phyloP scores from a whole-genome alignment of 2,329 filamentous ascomycete species.

The Apiospora rasikravindrae region DNA sequence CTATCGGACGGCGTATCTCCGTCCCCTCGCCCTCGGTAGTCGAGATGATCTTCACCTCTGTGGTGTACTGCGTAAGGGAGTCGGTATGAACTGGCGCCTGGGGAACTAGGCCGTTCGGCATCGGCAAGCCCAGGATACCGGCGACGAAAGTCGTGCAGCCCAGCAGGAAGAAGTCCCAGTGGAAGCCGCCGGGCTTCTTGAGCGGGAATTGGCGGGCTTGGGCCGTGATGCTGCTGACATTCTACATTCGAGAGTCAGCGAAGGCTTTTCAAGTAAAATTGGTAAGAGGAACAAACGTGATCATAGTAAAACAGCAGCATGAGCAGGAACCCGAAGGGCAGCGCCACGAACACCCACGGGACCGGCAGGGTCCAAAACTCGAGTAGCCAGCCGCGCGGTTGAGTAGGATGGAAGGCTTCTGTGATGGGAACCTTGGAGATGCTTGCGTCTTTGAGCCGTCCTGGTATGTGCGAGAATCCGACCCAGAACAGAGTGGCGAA shows the following conservation, averaged over 20 bases:
- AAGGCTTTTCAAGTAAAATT: neutral
- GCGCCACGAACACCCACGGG: slow-evolving; percentile 57
- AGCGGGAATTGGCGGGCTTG: slow-evolving; percentile 62
- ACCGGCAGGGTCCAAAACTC: slow-evolving; percentile 57
- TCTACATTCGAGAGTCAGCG: slow-evolving; percentile 32
- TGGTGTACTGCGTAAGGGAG: slow-evolving; percentile 50
- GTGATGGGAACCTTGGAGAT: slow-evolving; percentile 48
- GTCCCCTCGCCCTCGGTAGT: slow-evolving; percentile 46
- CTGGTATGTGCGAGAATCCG: slow-evolving; percentile 57
- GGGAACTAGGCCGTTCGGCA: slow-evolving; percentile 64
- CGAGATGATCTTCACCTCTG: slow-evolving; percentile 45
- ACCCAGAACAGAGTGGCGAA: slow-evolving; percentile 60
- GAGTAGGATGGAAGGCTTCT: slow-evolving; percentile 52
- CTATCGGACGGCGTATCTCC: slow-evolving; percentile 49
- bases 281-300: slow-evolving; percentile 45
- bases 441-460: slow-evolving; percentile 46
- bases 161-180: slow-evolving; percentile 65
- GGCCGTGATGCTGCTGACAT: slow-evolving; percentile 59
- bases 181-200: slow-evolving; percentile 63
- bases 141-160: slow-evolving; percentile 60
- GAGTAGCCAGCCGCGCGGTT: slow-evolving; percentile 53
- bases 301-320: slow-evolving; percentile 63
- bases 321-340: slow-evolving; percentile 58
- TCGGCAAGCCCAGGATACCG: slow-evolving; percentile 60
- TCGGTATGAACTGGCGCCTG: slow-evolving; percentile 63